Base-by-base conservation (phyloP, 2,329 filamentous ascomycete genomes). In the Bipolaris oryzae region DNA sequence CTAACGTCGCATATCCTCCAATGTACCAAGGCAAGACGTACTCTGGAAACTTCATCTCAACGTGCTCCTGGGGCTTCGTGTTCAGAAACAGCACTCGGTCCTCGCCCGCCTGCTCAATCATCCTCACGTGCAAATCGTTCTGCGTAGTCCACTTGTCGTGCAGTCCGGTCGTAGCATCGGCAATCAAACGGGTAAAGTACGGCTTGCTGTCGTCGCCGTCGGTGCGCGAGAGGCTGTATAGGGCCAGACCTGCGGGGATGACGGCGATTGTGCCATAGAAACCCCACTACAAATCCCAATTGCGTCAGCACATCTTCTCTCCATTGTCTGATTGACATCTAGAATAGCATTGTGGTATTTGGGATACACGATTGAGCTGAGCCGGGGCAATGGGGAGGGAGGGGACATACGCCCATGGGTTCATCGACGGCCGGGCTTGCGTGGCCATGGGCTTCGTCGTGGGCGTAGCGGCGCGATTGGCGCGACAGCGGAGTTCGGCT, bases 11-110 rank as follows among this genome's bases (percentile, higher is more conserved):
- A 1, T 23, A 28, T 21, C 25, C 7, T n/a, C 16, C 6, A 37
- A 28, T 6, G n/a, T 18, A 5, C n/a, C 9, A 41, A 21, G 38
- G 9, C 37, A 37, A 9, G 31, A 84, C 87, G 60, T 83, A 90
- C 87, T 90, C 87, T 33, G 84, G 86, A 67, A 84, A 86, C 70
- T 77, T 84, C 74, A 89, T 73, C 18, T 85, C 80, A 42, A 86
- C 77, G 63, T 80, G 74, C 51, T 76, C 78, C 62, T 79, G 76
- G 28, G 81, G 78, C 68, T 74, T 74, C n/a, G 71, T 64, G 61
- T 79, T 78, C 62, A 76, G 57, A 71, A 88, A 88, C 63, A 89
- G 72, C 63, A 87, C 84, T 58, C 84, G 78, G 72, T 90, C 87
- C 48, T 79, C 76, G 34, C 84, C 87, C 21, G 86, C 87, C 76